Conservation (phyloP, 768 basidiomycete genomes). For the Russula vinacea region DNA sequence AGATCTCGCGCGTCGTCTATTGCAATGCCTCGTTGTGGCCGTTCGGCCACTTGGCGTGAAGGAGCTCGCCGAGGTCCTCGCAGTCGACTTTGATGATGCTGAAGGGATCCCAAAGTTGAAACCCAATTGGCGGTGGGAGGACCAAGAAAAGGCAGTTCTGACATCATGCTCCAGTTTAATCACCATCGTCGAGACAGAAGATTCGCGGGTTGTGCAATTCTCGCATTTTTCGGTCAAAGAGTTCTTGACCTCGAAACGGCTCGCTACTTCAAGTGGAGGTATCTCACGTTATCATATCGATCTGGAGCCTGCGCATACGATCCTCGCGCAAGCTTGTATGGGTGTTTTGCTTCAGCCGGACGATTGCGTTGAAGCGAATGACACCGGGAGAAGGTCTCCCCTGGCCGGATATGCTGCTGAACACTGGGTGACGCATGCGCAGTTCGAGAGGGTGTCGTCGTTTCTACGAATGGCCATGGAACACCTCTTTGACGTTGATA, state of each 20-base stretch:
- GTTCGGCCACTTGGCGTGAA: not conserved
- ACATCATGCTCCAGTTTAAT: slow-evolving; percentile 3
- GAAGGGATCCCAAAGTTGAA: slow-evolving; percentile 2
- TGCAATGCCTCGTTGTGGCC: not conserved
- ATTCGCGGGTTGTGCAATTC: not conserved
- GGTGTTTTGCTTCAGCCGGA: not conserved
- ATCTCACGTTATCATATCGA: not conserved
- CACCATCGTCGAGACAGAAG: not conserved
- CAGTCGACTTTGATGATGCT: not conserved
- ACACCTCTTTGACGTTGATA: not conserved
- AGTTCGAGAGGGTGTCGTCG: not conserved
- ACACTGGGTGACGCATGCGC: not conserved
- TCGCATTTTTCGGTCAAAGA: slow-evolving; percentile 1
- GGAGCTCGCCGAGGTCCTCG: not conserved
- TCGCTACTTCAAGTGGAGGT: not conserved
- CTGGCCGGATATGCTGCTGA: not conserved
- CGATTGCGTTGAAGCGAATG: not conserved
- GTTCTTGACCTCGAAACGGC: not conserved
- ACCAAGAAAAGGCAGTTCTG: slow-evolving; percentile 3
- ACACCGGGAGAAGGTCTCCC: not conserved
- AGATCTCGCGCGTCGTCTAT: not conserved
- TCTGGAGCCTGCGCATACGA: not conserved
- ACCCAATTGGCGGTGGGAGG: not conserved
- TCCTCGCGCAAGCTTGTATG: not conserved
- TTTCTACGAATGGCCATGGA: not conserved